Conservation (phyloP, 2,329 filamentous ascomycete genomes). For the Teratosphaeria destructans region DNA sequence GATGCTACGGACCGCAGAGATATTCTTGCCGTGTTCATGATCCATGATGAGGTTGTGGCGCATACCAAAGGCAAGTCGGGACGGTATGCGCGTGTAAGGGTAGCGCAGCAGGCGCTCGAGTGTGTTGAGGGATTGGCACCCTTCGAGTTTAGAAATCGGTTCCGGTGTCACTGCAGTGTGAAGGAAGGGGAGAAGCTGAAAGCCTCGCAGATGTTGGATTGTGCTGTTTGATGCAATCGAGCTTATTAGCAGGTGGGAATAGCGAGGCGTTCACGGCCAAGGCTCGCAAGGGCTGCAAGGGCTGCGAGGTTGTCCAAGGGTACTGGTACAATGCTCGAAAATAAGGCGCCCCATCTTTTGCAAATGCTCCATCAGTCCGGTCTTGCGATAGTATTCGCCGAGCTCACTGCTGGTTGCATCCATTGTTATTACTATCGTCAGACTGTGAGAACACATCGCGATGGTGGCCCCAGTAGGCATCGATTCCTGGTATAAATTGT, state of each 20-base stretch:
- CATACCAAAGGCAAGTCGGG: conserved; percentile 49
- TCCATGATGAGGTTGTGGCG: conserved; percentile 63
- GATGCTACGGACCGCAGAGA: conserved; percentile 31
- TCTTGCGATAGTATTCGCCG: no score
- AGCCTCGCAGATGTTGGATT: background rate
- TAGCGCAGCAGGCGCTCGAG: conserved; percentile 49
- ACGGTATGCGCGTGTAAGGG: conserved; percentile 62
- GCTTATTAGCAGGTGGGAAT: background rate
- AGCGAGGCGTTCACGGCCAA: background rate
- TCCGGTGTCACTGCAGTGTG: conserved; percentile 52
- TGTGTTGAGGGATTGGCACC: conserved; percentile 40
- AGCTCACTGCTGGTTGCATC: no score
- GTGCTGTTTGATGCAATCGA: background rate
- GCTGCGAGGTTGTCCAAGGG: background rate
- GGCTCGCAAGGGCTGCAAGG: background rate
- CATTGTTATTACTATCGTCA: no score
- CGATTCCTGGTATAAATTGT: no score
- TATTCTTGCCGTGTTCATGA: conserved; percentile 61
- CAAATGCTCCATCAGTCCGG: no score
- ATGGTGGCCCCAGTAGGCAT: no score
- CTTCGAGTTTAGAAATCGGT: conserved; percentile 50
- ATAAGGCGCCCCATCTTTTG: no score
- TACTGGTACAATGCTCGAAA: background rate
- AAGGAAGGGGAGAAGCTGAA: background rate
- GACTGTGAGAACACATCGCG: no score